A percentile compares a stretch with the other conserved stretches of the same genome.
These are phyloP conservation scores for Pseudogymnoascus sp. DNA, from an alignment of 2,329 filamentous ascomycete species.

Conservation along the genomic window DNA sequence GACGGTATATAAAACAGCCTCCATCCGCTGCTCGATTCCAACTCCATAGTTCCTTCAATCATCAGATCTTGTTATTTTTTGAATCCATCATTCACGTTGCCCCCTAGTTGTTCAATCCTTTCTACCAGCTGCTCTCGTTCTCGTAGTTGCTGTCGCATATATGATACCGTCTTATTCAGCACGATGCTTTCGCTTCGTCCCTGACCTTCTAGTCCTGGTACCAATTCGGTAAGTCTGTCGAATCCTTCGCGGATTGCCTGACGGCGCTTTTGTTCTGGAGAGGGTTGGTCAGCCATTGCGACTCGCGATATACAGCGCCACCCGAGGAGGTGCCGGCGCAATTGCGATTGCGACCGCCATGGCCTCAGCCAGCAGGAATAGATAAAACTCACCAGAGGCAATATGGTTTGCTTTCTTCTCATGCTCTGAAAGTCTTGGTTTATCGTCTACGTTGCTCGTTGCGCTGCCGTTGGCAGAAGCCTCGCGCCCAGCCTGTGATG, in stretches of 20 bases:
- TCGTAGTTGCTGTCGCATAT: slow-evolving; percentile 41
- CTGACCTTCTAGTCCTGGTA: slow-evolving; percentile 61
- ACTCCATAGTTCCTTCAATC: not conserved
- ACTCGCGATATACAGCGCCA: not conserved
- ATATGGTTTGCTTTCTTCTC: slow-evolving; percentile 71
- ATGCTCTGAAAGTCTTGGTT: slow-evolving; percentile 57
- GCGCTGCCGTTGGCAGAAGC: slow-evolving; percentile 1
- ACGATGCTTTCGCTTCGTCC: slow-evolving; percentile 63
- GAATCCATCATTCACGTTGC: slow-evolving; percentile 32
- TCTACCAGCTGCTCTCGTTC: slow-evolving; percentile 41
- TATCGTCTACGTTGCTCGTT: slow-evolving; percentile 33
- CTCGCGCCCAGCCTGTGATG: not conserved
- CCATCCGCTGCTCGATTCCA: not conserved
- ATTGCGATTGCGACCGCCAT: not conserved
- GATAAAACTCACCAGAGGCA: slow-evolving; percentile 37
- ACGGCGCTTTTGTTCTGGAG: slow-evolving; percentile 41
- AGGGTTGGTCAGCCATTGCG: not conserved
- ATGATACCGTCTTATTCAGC: slow-evolving; percentile 49
- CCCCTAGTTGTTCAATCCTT: slow-evolving; percentile 43
- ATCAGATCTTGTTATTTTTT: slow-evolving; percentile 7
- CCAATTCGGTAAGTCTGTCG: slow-evolving; percentile 57
- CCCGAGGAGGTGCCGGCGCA: not conserved
- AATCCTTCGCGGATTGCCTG: slow-evolving; percentile 57
- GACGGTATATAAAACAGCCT: not conserved
- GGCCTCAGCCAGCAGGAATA: not conserved